phyloP scores from a whole-genome alignment of 2,329 filamentous ascomycete species.

The Trichoderma atroviride region DNA sequence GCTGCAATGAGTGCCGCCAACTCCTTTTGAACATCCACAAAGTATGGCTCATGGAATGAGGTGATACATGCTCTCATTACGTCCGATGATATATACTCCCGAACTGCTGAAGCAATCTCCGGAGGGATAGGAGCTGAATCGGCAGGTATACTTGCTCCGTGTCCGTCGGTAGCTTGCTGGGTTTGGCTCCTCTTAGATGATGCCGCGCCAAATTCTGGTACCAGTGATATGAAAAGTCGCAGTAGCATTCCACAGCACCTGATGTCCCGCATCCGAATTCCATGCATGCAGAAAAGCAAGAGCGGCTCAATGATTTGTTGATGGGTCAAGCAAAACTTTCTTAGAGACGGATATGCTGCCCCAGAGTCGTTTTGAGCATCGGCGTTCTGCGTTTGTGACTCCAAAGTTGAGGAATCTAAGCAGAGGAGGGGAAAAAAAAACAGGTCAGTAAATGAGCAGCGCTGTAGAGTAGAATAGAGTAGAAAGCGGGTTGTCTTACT shows the following conservation, averaged over 20 bases:
- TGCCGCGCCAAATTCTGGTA: constrained; percentile 76
- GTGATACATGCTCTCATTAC: constrained; percentile 89
- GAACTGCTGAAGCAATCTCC: constrained; percentile 66
- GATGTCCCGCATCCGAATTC: constrained; percentile 85
- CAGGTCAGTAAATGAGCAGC: not conserved
- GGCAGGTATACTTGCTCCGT: constrained; percentile 26
- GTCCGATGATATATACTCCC: constrained; percentile 86
- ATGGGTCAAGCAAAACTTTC: constrained; percentile 79
- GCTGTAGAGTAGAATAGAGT: not conserved
- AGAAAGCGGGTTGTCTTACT: constrained; percentile 51
- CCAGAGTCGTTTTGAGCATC: constrained; percentile 33
- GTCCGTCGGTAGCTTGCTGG: constrained; percentile 35
- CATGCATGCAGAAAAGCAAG: constrained; percentile 88
- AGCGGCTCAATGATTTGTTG: constrained; percentile 82
- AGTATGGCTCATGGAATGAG: constrained; percentile 92
- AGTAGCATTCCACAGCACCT: constrained; percentile 85
- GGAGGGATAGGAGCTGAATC: constrained; percentile 53
- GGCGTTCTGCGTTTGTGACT: constrained; percentile 35
- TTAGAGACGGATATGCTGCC: constrained; percentile 61
- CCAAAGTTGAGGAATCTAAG: constrained; percentile 39
- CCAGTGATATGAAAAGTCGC: constrained; percentile 80
- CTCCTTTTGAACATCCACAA: constrained; percentile 94
- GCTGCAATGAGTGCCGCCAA: constrained; percentile 84
- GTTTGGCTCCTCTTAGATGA: constrained; percentile 34
- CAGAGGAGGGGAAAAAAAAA: not conserved